Evolutionary conservation across 495 filamentous ascomycete genomes (phyloP), one percentile per base, ranked within the genome.

Genomic region (Cercophora sp.): DNA sequence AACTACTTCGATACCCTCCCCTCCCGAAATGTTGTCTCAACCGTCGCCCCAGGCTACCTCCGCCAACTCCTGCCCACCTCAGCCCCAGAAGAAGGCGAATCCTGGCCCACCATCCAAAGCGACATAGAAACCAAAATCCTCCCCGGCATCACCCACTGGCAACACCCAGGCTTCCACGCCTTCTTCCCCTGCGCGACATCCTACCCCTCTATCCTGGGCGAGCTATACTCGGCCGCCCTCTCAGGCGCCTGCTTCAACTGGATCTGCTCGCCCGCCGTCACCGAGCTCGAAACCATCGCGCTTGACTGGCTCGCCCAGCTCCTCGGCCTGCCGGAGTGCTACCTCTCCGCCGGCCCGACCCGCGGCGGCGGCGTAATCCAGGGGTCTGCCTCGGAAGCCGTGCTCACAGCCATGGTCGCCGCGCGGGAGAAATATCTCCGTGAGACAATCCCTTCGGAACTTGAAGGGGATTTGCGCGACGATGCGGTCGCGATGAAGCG

Each of bases 231-330:
- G 2, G 82, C 88, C 0, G 86, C 91, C 3, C 90, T 97, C 65
- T 91, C 82, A 6, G 88, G 87, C 2, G 89, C 93, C 9, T 88
- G 88, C 8, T 98, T 98, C 78, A 96, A 96, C 70, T 98, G 93
- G 93, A 81, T 96, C 42, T 96, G 92, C 68, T 90, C 85, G 2
- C 93, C 93, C 1, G 93, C 87, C 16, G 85, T 93, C n/a, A 98
- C 93, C 4, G 93, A 98, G 64, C 78, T 98, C 37, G 93, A 98
- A 73, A 96, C 93, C 64, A 48, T 66, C 41, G 86, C 96, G 26
- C 79, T 97, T 55, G 93, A 96, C 70, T 97, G 92, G 92, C 70
- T 97, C 15, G 88, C 85, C 19, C 79, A 85, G 56, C 72, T 88
- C 10, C 68, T 96, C 29, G 79, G 67, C 11, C 75, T 97, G 11